Percentiles rank a stretch among this genome's conserved stretches.
phyloP scores from a whole-genome alignment of 371 early-diverging fungal species.

The Mucor velutinosus region DNA sequence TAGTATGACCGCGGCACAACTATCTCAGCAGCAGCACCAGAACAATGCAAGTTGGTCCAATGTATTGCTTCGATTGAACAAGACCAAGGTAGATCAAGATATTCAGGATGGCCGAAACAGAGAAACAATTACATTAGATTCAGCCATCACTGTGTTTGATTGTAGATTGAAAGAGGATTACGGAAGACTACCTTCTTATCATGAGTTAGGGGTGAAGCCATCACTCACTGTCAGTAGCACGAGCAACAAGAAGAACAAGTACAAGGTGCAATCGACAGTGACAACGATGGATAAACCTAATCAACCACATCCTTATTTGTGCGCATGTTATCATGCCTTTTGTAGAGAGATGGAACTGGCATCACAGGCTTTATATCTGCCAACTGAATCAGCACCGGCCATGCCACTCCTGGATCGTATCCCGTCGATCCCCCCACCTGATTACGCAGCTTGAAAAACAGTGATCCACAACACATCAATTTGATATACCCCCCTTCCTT shows the following conservation, averaged over 20 bases:
- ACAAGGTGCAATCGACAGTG: neutral
- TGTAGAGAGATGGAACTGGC: slow-evolving; percentile 41
- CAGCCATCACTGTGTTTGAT: slow-evolving; percentile 41
- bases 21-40: neutral
- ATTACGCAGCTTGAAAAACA: slow-evolving; percentile 22
- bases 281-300: slow-evolving; percentile 14
- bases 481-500: slow-evolving; percentile 1
- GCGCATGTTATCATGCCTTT: slow-evolving; percentile 43
- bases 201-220: slow-evolving; percentile 36
- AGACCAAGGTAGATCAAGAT: slow-evolving; percentile 20
- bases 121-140: slow-evolving; percentile 33
- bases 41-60: slow-evolving; percentile 21
- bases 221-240: neutral
- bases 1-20: neutral
- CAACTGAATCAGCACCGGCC: slow-evolving; percentile 14
- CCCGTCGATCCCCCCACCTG: slow-evolving; percentile 49
- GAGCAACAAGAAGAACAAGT: slow-evolving; percentile 3
- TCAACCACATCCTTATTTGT: slow-evolving; percentile 29
- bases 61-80: slow-evolving; percentile 23
- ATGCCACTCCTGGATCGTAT: slow-evolving; percentile 34
- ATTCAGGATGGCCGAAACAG: slow-evolving; percentile 7
- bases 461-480: neutral
- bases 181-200: slow-evolving; percentile 44
- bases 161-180: slow-evolving; percentile 52
- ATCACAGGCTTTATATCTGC: slow-evolving; percentile 32